phyloP scores from a whole-genome alignment of 257 asterid species.

The Penstemon barbatus region DNA sequence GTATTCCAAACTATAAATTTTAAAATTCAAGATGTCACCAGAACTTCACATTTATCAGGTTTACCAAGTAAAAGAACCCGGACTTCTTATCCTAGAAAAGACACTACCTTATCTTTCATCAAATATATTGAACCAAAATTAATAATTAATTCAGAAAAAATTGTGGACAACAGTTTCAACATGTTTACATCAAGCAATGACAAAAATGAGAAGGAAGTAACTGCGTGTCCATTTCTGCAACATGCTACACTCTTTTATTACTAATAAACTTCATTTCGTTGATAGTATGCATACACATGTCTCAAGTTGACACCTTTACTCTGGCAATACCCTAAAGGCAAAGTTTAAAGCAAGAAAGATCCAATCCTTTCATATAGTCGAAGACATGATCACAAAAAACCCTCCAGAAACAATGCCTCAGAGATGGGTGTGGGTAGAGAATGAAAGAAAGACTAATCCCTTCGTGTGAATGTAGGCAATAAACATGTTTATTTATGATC shows the following conservation, averaged over 20 bases:
- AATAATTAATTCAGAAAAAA: no score
- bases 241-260: neutral
- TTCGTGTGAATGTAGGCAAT: neutral
- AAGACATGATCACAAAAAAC: neutral
- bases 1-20: no score
- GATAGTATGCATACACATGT: neutral
- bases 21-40: neutral
- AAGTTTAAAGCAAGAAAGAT: neutral
- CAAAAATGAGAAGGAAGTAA: neutral
- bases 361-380: neutral
- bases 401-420: neutral
- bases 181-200: constrained; percentile 5
- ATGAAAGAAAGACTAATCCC: constrained; percentile 2
- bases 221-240: neutral
- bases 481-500: neutral
- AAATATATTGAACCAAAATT: neutral
- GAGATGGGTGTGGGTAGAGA: neutral
- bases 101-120: neutral
- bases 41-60: neutral
- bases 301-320: neutral
- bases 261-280: neutral
- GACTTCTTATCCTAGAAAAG: constrained; percentile 3
- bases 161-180: neutral
- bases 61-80: neutral
- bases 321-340: neutral